Evolutionary conservation across 176 grass and related monocot species (phyloP), one percentile per base, ranked within the genome.

Genomic region (Otatea glauca): DNA sequence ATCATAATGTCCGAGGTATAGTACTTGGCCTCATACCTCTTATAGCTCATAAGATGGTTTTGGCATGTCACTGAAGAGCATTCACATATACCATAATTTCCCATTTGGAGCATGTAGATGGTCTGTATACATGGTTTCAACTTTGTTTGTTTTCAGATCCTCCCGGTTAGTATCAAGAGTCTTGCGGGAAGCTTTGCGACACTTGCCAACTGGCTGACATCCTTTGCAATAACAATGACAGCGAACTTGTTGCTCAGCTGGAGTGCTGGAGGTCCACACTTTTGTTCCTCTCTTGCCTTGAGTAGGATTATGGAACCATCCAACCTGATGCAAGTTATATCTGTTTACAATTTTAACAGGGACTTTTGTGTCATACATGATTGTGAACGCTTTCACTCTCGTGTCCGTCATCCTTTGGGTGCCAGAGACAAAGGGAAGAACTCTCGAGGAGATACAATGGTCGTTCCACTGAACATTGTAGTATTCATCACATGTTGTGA

Each of bases 1-100:
- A 90, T 99, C 76, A 99, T 99, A 50, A 99, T 99, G 96, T 99
- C 96, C 15, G 93, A 99, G 96, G 96, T 99, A 92, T 56, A 75
- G 55, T 81, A 24, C 16, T 48, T 68, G 4, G 12, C 47, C 15
- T 0, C 37, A 62, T 35, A 61, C 32, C 7, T 7, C 2, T 2
- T 70, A 8, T 35, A 32, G 2, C 24, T 51, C 79, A 39, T 53
- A 37, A 88, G 72, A 83, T 76, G 58, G 21, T 69, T 68, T 83
- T 77, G 39, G 14, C 44, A 76, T 85, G 43, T 47, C 20, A 65
- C 21, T 0, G 39, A 80, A 73, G 7, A 77, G 8, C 24, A 51
- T 63, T 72, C n/a, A 37, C 16, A 76, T 32, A 7, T 68, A 75
- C 47, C 16, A 81, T 60, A 68, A 39, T 77, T 14, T 0, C 60